Percentiles rank a stretch among this genome's conserved stretches.
These are phyloP conservation scores for Thielaviopsis musarum DNA, from an alignment of 2,329 filamentous ascomycete genomes.

Conservation along the genomic window DNA sequence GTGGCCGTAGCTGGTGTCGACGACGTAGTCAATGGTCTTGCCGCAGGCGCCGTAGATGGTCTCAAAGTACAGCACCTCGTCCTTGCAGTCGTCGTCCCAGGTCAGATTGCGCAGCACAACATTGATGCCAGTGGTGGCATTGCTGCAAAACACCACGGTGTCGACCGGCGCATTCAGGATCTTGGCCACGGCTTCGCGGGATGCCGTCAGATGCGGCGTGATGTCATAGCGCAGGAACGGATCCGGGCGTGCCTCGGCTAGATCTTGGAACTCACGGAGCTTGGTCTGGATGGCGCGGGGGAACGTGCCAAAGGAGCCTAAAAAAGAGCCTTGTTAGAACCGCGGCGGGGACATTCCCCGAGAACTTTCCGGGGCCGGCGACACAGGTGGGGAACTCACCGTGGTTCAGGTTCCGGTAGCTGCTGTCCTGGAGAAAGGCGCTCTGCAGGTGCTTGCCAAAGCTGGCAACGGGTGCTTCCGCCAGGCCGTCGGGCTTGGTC, in stretches of 20 bases:
- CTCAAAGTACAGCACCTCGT: conserved; percentile 63
- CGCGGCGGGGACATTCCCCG: conserved; percentile 7
- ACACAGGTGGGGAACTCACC: conserved; percentile 27
- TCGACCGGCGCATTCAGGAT: conserved; percentile 48
- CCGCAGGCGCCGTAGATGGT: conserved; percentile 67
- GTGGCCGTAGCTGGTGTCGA: conserved; percentile 41
- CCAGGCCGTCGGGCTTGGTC: neutral
- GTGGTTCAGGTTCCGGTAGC: conserved; percentile 63
- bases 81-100: conserved; percentile 52
- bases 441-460: conserved; percentile 7
- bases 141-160: conserved; percentile 60
- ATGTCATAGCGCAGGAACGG: conserved; percentile 56
- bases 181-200: conserved; percentile 45
- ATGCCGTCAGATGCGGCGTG: conserved; percentile 43
- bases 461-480: conserved; percentile 1
- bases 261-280: conserved; percentile 48
- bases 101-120: conserved; percentile 59
- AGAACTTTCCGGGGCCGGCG: neutral
- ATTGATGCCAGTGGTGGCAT: conserved; percentile 66
- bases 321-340: conserved; percentile 4
- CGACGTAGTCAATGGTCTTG: conserved; percentile 52
- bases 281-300: conserved; percentile 44
- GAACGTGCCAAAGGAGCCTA: conserved; percentile 66
- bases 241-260: conserved; percentile 54
- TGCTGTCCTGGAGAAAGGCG: conserved; percentile 13